phyloP scores from a whole-genome alignment of 192 early-diverging fungal species.

The Lunasporangiospora selenospora region DNA sequence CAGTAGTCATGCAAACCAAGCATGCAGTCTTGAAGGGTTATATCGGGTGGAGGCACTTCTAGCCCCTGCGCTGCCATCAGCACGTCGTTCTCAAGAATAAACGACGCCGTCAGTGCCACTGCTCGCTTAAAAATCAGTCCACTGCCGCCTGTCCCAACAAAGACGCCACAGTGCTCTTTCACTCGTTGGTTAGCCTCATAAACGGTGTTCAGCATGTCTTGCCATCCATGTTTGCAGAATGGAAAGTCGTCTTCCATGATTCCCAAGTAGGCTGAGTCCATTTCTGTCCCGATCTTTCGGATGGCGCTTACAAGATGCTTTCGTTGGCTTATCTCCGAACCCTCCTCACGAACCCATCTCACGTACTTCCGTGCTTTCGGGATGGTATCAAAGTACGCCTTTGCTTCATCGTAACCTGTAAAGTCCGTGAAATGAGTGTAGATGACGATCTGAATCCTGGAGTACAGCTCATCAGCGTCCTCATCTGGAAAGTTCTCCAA shows the following conservation, averaged over 20 bases:
- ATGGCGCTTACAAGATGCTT: constrained; percentile 57
- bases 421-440: constrained; percentile 62
- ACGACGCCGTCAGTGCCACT: constrained; percentile 38
- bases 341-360: constrained; percentile 54
- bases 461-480: constrained; percentile 47
- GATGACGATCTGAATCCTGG: constrained; percentile 53
- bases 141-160: constrained; percentile 65
- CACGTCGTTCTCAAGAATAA: constrained; percentile 29
- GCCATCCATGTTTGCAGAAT: constrained; percentile 55
- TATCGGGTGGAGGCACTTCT: constrained; percentile 53
- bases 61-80: constrained; percentile 1
- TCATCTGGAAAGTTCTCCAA: constrained; percentile 54
- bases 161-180: constrained; percentile 59
- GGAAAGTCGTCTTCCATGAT: constrained; percentile 64
- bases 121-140: constrained; percentile 42
- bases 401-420: constrained; percentile 49
- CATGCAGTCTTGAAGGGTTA: constrained; percentile 60
- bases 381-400: constrained; percentile 34
- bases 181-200: constrained; percentile 50
- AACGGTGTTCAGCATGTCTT: constrained; percentile 55
- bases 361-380: constrained; percentile 55
- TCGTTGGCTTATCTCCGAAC: constrained; percentile 55
- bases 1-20: constrained; percentile 54
- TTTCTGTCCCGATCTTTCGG: constrained; percentile 24
- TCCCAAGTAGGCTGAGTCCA: constrained; percentile 52